Evolutionary conservation across 2,329 filamentous ascomycete species (phyloP).

Genomic region (Sarocladium strictum): DNA sequence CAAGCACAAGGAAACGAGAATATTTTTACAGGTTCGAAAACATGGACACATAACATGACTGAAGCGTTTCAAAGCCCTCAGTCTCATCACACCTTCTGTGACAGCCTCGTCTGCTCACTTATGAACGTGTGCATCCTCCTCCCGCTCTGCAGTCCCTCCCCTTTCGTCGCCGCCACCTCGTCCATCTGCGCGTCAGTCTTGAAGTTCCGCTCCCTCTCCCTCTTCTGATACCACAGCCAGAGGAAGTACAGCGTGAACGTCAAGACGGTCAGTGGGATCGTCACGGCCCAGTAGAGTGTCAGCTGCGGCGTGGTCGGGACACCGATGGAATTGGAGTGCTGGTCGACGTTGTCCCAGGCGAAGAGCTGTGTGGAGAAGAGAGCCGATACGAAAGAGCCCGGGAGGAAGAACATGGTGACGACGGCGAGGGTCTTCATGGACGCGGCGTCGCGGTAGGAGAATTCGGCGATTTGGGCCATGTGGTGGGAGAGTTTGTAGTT

Average conservation of each 20-base stretch:
- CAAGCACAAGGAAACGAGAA: too few relatives aligned
- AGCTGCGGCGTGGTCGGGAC: constrained; percentile 29
- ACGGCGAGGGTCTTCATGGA: constrained; percentile 38
- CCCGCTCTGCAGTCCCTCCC: neutral
- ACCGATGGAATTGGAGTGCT: constrained; percentile 18
- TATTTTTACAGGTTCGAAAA: too few relatives aligned
- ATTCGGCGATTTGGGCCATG: constrained; percentile 8
- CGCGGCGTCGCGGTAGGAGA: constrained; percentile 30
- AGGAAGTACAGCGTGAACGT: constrained; percentile 29
- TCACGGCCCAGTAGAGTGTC: constrained; percentile 33
- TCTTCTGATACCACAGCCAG: constrained; percentile 26
- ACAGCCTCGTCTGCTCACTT: neutral
- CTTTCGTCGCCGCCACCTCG: neutral
- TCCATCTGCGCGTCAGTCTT: constrained; percentile 6
- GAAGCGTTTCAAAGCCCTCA: too few relatives aligned
- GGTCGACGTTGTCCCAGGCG: constrained; percentile 23
- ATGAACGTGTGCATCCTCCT: constrained; percentile 7
- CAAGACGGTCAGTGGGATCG: constrained; percentile 29
- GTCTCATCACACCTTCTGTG: neutral
- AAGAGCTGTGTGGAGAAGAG: constrained; percentile 33
- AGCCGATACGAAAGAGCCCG: constrained; percentile 35
- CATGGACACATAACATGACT: too few relatives aligned
- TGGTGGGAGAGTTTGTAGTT: constrained; percentile 24
- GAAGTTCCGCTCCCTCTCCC: constrained; percentile 14
- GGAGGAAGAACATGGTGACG: constrained; percentile 37